Percentiles rank a stretch among this genome's conserved stretches.
Conservation (phyloP, 2,329 filamentous ascomycete species). For the Xylogone sp. region DNA sequence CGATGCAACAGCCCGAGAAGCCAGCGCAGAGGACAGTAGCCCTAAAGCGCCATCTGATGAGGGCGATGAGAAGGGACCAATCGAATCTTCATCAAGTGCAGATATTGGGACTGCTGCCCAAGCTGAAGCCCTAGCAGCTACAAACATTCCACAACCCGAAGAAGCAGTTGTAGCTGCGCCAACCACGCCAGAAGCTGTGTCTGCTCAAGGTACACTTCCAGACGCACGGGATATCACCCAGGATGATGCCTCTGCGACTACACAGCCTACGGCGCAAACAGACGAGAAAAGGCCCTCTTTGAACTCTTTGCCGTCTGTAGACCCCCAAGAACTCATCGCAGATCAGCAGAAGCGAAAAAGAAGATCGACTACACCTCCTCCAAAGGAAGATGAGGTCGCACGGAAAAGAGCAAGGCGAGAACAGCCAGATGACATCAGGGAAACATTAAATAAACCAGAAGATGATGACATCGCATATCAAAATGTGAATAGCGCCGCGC, state of each 20-base stretch:
- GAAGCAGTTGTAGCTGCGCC: background rate
- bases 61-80: background rate
- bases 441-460: background rate
- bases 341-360: conserved; percentile 65
- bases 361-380: conserved; percentile 58
- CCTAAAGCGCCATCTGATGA: background rate
- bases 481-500: too few relatives aligned
- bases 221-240: background rate
- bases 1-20: conserved; percentile 23
- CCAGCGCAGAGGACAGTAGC: conserved; percentile 2
- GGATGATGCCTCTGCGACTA: conserved; percentile 12
- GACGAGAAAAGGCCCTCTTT: conserved; percentile 11
- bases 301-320: conserved; percentile 19
- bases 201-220: background rate
- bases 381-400: conserved; percentile 47
- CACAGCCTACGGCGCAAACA: conserved; percentile 9
- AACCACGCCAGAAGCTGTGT: background rate
- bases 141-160: conserved; percentile 2
- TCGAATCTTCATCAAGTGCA: conserved; percentile 4
- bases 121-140: background rate
- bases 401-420: conserved; percentile 51
- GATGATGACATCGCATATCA: background rate
- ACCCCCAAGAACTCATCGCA: conserved; percentile 34
- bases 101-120: background rate
- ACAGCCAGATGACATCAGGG: conserved; percentile 5